Base-by-base conservation (phyloP, 331 rosid species). In the Arachis monticola region DNA sequence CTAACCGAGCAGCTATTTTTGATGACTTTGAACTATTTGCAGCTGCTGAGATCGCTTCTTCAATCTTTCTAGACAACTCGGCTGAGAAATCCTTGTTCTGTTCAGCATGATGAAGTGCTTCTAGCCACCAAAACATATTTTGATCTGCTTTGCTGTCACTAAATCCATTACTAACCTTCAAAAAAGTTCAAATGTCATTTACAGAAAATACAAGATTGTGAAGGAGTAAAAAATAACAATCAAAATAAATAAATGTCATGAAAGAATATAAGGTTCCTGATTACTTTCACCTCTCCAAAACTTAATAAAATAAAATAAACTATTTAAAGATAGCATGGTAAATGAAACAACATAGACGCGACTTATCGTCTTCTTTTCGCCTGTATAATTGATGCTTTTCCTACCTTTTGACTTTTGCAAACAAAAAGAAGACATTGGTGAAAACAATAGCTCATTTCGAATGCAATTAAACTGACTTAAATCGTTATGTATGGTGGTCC, bases 91-190 rank as follows among this genome's bases (percentile, higher is more conserved):
- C 97, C 83, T 82, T 81, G 81, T 80, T 82, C 88, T 88, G 86
- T 81, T 94, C 99, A 35, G 96, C 95, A 68, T 87, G 82, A 63
- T 86, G 76, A 79, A 92, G 91, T 59, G 92, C 99, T 76, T 94
- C 97, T 85, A 90, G 64, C 99, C 99, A 94, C 99, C 99, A 94
- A 69, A 72, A 72, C 8, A 72, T 31, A 46, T 75, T 13, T 71
- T 75, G 86, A 83, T 82, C 59, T 64, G 69, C 80, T 73, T 78
- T 73, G 60, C 76, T 75, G 65, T 81, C 82, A 5, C 74, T 58
- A 76, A 84, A 74, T 68, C 87, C 84, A 35, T 79, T 83, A 50
- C 84, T 71, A 58, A 94, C 91, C 99, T 94, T 77, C 83, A 82
- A 76, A 61, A 61, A 61, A 48, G 38, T 72, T 59, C 27, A 73